phyloP scores from a whole-genome alignment of 495 filamentous ascomycete genomes.

The Trichoderma virens region DNA sequence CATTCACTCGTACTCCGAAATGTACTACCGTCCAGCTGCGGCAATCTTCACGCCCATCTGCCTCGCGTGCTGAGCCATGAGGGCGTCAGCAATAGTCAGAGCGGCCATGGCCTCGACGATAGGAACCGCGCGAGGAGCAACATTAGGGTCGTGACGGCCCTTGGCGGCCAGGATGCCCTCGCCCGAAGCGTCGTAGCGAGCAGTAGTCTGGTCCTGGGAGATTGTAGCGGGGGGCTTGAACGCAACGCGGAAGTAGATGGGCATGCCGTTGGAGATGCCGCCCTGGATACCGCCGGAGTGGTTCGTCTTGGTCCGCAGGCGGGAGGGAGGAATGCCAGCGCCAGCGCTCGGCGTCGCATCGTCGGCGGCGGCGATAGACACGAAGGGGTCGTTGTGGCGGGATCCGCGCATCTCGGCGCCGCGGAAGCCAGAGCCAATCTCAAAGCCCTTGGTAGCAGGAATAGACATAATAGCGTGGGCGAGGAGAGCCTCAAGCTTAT shows the following conservation, averaged over 20 bases:
- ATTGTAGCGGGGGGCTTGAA: constrained; percentile 98
- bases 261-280: constrained; percentile 90
- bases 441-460: constrained; percentile 94
- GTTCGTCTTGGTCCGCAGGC: constrained; percentile 85
- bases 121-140: constrained; percentile 86
- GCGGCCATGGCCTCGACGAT: constrained; percentile 97
- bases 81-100: constrained; percentile 83
- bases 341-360: constrained; percentile 24
- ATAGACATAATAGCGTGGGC: constrained; percentile 97
- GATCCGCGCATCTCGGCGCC: constrained; percentile 85
- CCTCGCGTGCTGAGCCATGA: constrained; percentile 77
- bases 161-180: constrained; percentile 84
- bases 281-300: constrained; percentile 96
- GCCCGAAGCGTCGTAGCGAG: constrained; percentile 61
- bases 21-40: constrained; percentile 1
- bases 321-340: constrained; percentile 33
- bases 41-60: constrained; percentile 41
- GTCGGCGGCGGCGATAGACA: constrained; percentile 40
- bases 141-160: constrained; percentile 92
- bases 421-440: constrained; percentile 89
- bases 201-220: constrained; percentile 81
- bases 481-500: constrained; percentile 90
- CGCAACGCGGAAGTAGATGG: constrained; percentile 88
- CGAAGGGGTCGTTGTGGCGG: constrained; percentile 88
- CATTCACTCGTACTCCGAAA: not conserved